Base-by-base conservation (phyloP, 805 yeast genomes). In the Candida tallmaniae region DNA sequence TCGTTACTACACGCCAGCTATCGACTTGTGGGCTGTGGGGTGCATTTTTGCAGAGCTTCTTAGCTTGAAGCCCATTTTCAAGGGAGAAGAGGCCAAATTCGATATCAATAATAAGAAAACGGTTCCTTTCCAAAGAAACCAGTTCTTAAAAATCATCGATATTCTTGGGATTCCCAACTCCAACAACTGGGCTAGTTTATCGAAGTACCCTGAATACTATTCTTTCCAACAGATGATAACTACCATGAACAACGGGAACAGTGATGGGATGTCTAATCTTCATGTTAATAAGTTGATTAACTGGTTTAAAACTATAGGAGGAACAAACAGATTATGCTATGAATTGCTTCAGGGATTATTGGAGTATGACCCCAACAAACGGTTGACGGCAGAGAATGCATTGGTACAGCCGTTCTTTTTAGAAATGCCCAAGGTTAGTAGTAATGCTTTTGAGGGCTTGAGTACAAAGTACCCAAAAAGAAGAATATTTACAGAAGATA, bases 81-180 rank as follows among this genome's bases (percentile, higher is more conserved):
- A 93, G 56, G 98, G 98, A 35, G 98, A 93, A 59, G 99, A 93
- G 53, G 93, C 95, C 10, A 90, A 90, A 48, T 83, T 90, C 74
- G 97, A 89, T 55, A 53, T 64, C 30, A 62, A 57, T 41, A 84
- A 83, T 46, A 90, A 88, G 52, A 89, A 90, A 52, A 82, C 79
- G 36, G 89, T 90, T 4, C 97, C 97, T 2, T 93, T 93, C 58
- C 98, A 93, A 58, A 79, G 83, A 38, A 89, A 85, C 53, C 99
- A 93, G 62, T 72, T 90, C 53, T 83, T 84, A 49, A 88, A 87
- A 54, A 89, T 93, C 16, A 67, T 93, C 18, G 97, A 93, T 56
- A 81, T 93, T n/a, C 60, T 93, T 41, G 99, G 99, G 0, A 78
- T 95, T 0, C 99, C 99, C 0, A 75, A 74, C 4, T 52, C 66